These are phyloP conservation scores for Ganoderma sp. DNA, from an alignment of 1,284 basidiomycete species.

Conservation along the genomic window DNA sequence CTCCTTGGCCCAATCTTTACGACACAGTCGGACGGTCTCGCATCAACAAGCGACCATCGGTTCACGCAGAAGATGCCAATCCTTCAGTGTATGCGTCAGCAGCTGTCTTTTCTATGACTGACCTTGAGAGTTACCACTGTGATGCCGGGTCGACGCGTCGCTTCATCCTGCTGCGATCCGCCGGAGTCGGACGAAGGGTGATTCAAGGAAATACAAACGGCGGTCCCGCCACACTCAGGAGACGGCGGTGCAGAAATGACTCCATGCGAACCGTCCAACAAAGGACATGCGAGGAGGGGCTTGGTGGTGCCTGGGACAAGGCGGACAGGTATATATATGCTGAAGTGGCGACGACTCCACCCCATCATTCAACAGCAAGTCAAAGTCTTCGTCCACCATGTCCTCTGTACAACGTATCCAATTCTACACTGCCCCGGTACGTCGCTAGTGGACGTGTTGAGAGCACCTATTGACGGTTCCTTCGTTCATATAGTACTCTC, in stretches of 20 bases:
- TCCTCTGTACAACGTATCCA: neutral
- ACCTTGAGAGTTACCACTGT: neutral
- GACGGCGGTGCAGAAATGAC: neutral
- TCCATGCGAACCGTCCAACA: neutral
- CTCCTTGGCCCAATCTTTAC: neutral
- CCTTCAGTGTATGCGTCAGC: neutral
- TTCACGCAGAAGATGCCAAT: neutral
- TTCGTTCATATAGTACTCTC: constrained; percentile 3
- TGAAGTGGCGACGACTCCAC: neutral
- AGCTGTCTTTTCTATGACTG: neutral
- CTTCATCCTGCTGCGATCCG: neutral
- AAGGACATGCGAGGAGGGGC: neutral
- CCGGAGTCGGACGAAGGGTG: neutral
- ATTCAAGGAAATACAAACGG: no score
- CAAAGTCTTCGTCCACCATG: neutral
- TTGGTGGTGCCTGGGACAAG: neutral
- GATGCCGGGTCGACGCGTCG: neutral
- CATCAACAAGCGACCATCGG: neutral
- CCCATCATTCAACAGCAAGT: neutral
- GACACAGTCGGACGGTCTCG: neutral
- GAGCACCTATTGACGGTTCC: neutral
- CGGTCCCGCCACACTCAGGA: neutral
- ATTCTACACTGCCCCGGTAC: constrained; percentile 7
- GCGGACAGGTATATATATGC: neutral
- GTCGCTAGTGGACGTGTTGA: neutral